These are phyloP conservation scores for Curvularia sp. DNA, from an alignment of 2,329 filamentous ascomycete genomes.

Conservation along the genomic window DNA sequence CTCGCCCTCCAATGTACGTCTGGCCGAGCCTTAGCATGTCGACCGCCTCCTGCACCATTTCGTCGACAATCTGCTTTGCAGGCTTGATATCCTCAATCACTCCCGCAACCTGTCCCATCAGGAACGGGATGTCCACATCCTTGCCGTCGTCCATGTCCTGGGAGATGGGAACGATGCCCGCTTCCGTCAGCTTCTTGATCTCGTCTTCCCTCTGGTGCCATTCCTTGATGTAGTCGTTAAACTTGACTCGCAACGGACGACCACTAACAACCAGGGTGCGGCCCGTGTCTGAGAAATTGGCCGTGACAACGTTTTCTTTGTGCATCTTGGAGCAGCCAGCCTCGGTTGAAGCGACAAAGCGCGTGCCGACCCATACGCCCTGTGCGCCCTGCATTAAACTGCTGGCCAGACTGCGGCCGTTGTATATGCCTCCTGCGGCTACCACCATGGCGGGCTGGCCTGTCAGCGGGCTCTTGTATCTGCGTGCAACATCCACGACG, in stretches of 20 bases:
- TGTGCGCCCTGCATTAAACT: conserved; percentile 86
- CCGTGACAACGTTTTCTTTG: conserved; percentile 83
- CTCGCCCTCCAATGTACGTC: conserved; percentile 42
- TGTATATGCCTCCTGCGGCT: conserved; percentile 85
- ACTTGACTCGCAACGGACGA: conserved; percentile 77
- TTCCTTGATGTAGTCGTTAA: conserved; percentile 80
- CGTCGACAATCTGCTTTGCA: conserved; percentile 81
- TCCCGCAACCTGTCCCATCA: conserved; percentile 94
- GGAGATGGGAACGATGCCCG: conserved; percentile 80
- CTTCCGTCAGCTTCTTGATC: conserved; percentile 76
- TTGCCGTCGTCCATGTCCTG: conserved; percentile 82
- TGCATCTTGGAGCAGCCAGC: conserved; percentile 82
- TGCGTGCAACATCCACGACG: conserved; percentile 80
- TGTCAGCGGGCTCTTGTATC: conserved; percentile 74
- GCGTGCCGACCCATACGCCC: conserved; percentile 93
- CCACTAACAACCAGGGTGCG: conserved; percentile 84
- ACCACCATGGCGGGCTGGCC: conserved; percentile 79
- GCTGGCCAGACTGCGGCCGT: conserved; percentile 80
- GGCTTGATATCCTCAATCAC: conserved; percentile 79
- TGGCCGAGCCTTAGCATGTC: conserved; percentile 50
- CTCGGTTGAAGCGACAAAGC: conserved; percentile 85
- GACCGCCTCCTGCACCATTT: conserved; percentile 72
- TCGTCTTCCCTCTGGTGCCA: conserved; percentile 82
- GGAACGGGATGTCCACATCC: conserved; percentile 83
- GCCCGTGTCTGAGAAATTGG: conserved; percentile 78